Conservation (phyloP, 2,329 filamentous ascomycete genomes). For the Catunica adiposa region DNA sequence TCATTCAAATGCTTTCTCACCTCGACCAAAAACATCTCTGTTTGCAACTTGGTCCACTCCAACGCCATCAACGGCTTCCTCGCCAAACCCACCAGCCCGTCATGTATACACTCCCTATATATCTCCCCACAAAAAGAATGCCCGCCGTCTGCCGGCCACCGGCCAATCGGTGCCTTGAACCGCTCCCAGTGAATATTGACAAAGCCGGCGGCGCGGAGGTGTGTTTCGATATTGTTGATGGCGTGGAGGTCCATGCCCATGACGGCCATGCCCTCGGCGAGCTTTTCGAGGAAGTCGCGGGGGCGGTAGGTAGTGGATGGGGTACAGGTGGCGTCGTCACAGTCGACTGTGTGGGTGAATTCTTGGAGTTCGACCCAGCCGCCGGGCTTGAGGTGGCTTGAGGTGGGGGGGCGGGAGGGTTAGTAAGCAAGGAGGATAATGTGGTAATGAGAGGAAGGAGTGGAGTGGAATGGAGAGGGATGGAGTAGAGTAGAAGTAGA, state of each 20-base stretch:
- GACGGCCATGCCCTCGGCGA: slow-evolving; percentile 25
- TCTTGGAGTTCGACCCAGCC: slow-evolving; percentile 36
- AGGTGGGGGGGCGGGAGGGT: no score
- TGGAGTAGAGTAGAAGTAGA: neutral
- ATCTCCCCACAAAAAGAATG: slow-evolving; percentile 30
- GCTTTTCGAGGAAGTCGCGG: slow-evolving; percentile 28
- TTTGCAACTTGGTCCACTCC: slow-evolving; percentile 26
- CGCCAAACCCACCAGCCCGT: slow-evolving; percentile 25
- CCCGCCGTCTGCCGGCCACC: slow-evolving; percentile 27
- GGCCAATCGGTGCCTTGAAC: slow-evolving; percentile 32
- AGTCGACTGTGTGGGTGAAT: slow-evolving; percentile 25
- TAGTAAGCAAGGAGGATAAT: no score
- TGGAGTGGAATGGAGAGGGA: no score
- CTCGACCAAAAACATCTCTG: slow-evolving; percentile 28
- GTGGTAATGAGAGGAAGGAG: no score
- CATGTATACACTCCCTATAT: slow-evolving; percentile 27
- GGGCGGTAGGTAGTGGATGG: slow-evolving; percentile 28
- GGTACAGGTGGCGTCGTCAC: slow-evolving; percentile 29
- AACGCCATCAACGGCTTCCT: slow-evolving; percentile 25
- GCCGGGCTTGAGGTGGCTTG: slow-evolving; percentile 34
- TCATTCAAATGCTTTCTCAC: slow-evolving; percentile 26
- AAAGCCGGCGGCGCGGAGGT: slow-evolving; percentile 28
- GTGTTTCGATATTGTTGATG: slow-evolving; percentile 22
- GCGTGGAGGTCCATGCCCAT: slow-evolving; percentile 29
- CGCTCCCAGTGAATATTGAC: slow-evolving; percentile 24